Evolutionary conservation across 2,329 filamentous ascomycete species (phyloP), one percentile per base, ranked within the genome.

Genomic region (Aspergillus melleus): DNA sequence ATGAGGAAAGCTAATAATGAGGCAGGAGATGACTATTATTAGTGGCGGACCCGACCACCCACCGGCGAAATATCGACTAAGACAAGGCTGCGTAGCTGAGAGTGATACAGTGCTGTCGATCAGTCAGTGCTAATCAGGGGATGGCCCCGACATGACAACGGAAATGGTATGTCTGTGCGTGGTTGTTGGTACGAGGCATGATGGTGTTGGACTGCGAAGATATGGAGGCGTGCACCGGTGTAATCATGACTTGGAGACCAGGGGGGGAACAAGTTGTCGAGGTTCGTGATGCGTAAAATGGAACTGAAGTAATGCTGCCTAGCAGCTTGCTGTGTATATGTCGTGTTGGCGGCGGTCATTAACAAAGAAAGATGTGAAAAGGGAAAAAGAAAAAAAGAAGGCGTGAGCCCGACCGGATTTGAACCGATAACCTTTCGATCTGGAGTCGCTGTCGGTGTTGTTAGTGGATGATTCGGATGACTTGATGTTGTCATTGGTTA

Each of bases 401-500:
- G 44, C 19, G 22, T 52, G 50, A 52, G 19, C 29, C 50, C 32
- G 50, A 36, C 50, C 50, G 29, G 50, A 52, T 52, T 52, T 36
- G 50, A 52, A 52, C 50, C 29, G 50, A 52, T 36, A 52, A 52
- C 50, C 32, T 52, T 29, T 19, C 50, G 50, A 52, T 52, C 50
- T 52, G 50, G 50, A 52, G 50, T 52, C 50, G 50, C 26, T 36
- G 10, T 36, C 14, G 32, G 4, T 2, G 10, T 36, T 36, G 32
- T 36, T 36, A 36, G 32, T 24, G 4, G 22, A 24, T 24, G 22
- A 24, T 24, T 24, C 22, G 22, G 22, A 24, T 24, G 22, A 24
- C 4, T 24, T 24, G 22, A 3, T 24, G 22, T 24, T 24, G 22
- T 24, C 22, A 24, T 24, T 24, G 22, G 22, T 24, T 36, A 36